phyloP scores from a whole-genome alignment of 2,329 filamentous ascomycete species.

The Ilyonectria mors-panacis region DNA sequence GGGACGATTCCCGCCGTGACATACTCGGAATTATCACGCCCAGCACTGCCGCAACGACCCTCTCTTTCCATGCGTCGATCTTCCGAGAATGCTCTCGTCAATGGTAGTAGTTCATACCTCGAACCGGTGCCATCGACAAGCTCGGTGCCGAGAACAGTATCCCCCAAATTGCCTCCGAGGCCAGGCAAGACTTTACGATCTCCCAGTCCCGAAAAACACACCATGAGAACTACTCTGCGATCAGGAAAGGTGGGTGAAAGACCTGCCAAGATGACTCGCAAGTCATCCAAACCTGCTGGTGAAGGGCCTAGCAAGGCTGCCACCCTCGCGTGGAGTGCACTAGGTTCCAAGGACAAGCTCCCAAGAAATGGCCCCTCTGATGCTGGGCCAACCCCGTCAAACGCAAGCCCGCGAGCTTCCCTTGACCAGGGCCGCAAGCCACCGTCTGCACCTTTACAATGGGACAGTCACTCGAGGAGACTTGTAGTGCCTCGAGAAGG shows the following conservation, averaged over 20 bases:
- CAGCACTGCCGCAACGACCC: constrained; percentile 71
- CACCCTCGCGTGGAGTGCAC: constrained; percentile 72
- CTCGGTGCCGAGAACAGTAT: constrained; percentile 49
- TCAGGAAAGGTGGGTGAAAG: constrained; percentile 63
- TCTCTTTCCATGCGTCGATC: constrained; percentile 68
- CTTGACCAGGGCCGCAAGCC: constrained; percentile 53
- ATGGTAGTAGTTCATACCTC: constrained; percentile 46
- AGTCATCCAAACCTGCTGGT: constrained; percentile 58
- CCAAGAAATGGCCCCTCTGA: constrained; percentile 47
- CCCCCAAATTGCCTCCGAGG: constrained; percentile 52
- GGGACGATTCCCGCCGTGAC: constrained; percentile 86
- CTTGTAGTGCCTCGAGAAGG: constrained; percentile 60
- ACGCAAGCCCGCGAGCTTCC: constrained; percentile 43
- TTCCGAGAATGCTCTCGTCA: constrained; percentile 62
- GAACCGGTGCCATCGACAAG: constrained; percentile 30
- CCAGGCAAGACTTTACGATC: constrained; percentile 61
- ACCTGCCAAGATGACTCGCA: constrained; percentile 56
- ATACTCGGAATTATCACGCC: constrained; percentile 86
- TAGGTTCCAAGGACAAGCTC: constrained; percentile 58
- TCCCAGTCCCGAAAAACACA: constrained; percentile 73
- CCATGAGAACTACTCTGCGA: constrained; percentile 74
- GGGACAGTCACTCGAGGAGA: constrained; percentile 70
- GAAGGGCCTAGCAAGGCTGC: constrained; percentile 76
- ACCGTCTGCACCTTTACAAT: constrained; percentile 57
- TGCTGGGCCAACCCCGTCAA: constrained; percentile 36